Evolutionary conservation across 1,284 basidiomycete species (phyloP).

Genomic region (Leccinum pallidistipes): DNA sequence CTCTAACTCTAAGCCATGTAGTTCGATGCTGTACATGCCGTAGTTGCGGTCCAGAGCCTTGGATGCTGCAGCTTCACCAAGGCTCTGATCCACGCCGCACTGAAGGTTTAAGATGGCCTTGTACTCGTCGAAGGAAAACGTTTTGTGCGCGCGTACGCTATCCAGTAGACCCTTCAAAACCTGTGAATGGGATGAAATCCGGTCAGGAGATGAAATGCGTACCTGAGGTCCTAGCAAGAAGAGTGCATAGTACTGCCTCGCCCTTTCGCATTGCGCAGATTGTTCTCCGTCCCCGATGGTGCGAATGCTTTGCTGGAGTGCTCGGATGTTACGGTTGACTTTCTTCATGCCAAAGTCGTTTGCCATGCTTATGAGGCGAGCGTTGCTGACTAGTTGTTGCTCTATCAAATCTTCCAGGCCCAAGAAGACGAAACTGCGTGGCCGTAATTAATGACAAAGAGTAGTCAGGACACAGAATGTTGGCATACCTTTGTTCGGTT

Average conservation of each 20-base stretch:
- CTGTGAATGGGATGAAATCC: conserved; percentile 1
- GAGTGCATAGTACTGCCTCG: conserved; percentile 80
- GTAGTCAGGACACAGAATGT: conserved; percentile 5
- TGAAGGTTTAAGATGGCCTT: conserved; percentile 86
- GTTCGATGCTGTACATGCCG: conserved; percentile 78
- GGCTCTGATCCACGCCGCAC: conserved; percentile 72
- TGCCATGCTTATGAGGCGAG: conserved; percentile 67
- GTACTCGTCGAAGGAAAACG: conserved; percentile 88
- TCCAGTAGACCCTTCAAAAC: conserved; percentile 71
- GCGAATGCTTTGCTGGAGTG: conserved; percentile 91
- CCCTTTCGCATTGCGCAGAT: conserved; percentile 72
- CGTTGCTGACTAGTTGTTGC: conserved; percentile 75
- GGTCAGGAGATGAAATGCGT: conserved; percentile 24
- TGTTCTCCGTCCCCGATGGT: conserved; percentile 64
- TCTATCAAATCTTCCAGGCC: conserved; percentile 90
- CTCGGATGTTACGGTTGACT: conserved; percentile 87
- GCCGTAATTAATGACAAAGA: conserved; percentile 3
- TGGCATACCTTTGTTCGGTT: conserved; percentile 64
- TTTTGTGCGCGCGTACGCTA: conserved; percentile 58
- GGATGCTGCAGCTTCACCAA: conserved; percentile 47
- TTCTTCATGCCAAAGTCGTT: conserved; percentile 86
- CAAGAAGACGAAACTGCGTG: conserved; percentile 76
- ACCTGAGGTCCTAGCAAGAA: conserved; percentile 77
- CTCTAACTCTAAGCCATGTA: conserved; percentile 77
- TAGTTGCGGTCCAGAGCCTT: conserved; percentile 68